phyloP scores from a whole-genome alignment of 805 yeast genomes.

The Diddensiella santjacobensis region DNA sequence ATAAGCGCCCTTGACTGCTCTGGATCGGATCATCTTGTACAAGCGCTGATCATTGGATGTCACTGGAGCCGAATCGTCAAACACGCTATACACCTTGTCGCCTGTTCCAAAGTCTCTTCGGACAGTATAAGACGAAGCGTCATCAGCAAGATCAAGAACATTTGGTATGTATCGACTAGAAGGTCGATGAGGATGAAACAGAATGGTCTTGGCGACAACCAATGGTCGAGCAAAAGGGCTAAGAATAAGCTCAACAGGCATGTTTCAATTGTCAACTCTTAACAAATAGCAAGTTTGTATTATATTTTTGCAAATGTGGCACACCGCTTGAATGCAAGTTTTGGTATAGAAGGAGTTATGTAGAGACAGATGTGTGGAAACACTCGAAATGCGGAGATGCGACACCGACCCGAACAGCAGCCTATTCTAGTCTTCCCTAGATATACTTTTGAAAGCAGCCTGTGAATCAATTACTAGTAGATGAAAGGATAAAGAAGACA shows the following conservation, averaged over 20 bases:
- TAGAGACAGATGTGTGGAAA: neutral
- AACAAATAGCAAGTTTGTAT: no score
- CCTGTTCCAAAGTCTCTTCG: constrained; percentile 60
- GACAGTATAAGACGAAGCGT: constrained; percentile 40
- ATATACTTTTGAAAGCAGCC: no score
- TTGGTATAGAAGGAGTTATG: neutral
- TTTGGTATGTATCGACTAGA: constrained; percentile 55
- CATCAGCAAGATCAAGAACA: constrained; percentile 41
- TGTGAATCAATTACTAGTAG: no score
- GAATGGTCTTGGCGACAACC: constrained; percentile 49
- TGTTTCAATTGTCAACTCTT: constrained; percentile 25
- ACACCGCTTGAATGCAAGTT: no score
- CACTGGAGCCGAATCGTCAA: constrained; percentile 39
- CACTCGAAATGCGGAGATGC: no score
- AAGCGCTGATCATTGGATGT: constrained; percentile 35
- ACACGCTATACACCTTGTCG: constrained; percentile 54
- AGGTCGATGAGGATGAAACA: constrained; percentile 54
- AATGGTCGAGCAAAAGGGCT: constrained; percentile 60
- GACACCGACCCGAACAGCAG: no score
- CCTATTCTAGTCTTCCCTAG: no score
- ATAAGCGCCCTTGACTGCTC: constrained; percentile 65
- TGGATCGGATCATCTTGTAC: constrained; percentile 56
- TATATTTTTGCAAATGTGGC: no score
- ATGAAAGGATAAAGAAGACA: no score
- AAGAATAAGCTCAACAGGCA: constrained; percentile 59